Conservation (phyloP, 129 eudicot species). For the Saussurea involucrata region DNA sequence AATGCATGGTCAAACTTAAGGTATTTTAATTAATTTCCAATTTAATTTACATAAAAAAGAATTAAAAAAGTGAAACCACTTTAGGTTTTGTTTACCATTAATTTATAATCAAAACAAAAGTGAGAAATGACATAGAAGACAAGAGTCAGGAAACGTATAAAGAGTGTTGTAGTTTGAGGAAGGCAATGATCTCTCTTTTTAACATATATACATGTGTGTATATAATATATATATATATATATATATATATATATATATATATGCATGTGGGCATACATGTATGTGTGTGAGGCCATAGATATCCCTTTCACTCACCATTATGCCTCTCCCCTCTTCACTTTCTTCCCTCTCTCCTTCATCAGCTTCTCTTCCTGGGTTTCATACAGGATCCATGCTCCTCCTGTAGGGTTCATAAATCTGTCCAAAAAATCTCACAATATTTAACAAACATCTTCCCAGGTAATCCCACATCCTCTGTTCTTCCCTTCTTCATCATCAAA, state of each 20-base stretch:
- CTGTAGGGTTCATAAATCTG: constrained; percentile 6
- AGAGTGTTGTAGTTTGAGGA: not conserved
- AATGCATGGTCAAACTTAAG: too few relatives aligned
- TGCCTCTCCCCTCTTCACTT: constrained; percentile 5
- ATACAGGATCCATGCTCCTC: constrained; percentile 18
- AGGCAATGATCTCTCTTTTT: not conserved
- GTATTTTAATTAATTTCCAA: too few relatives aligned
- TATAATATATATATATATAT: not conserved
- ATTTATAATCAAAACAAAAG: not conserved
- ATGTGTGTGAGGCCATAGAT: constrained; percentile 15
- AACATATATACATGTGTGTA: not conserved
- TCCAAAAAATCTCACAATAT: constrained; percentile 1
- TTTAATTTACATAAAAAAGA: not conserved
- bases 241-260: not conserved
- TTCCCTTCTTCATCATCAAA: not conserved
- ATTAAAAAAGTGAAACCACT: not conserved
- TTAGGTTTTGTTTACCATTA: not conserved
- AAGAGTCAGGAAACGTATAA: constrained; percentile 3
- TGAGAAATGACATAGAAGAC: constrained; percentile 8
- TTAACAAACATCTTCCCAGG: not conserved
- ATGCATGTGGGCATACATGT: not conserved
- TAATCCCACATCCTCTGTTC: not conserved
- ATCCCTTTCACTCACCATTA: not conserved
- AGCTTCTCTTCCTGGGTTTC: not conserved
- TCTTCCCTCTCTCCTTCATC: not conserved